phyloP scores from a whole-genome alignment of 75 land plant species.

The Gnetum montanum region DNA sequence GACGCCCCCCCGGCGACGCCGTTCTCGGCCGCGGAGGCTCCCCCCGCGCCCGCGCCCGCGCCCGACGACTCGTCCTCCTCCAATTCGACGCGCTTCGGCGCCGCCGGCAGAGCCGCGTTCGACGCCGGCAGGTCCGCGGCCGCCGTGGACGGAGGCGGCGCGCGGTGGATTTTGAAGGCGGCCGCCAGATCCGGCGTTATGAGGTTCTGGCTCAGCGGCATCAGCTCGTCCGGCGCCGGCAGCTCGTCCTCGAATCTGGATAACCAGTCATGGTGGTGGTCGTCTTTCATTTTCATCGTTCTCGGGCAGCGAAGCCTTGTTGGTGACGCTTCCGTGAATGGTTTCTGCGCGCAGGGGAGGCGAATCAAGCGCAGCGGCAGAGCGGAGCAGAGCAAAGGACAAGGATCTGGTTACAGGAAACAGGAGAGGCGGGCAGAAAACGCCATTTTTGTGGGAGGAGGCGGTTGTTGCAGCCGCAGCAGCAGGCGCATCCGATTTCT shows the following conservation, averaged over 20 bases:
- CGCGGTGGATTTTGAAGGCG: conserved; percentile 51
- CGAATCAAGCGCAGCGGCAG: no score
- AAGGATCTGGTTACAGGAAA: no score
- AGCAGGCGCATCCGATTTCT: no score
- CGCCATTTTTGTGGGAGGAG: no score
- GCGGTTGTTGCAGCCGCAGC: no score
- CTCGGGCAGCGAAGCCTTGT: no score
- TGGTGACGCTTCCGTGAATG: no score
- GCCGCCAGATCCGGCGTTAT: conserved; percentile 75
- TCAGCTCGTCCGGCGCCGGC: conserved; percentile 61
- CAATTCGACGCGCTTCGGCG: neutral
- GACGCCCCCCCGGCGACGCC: conserved; percentile 15
- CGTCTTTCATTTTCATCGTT: conserved; percentile 48
- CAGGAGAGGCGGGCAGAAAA: no score
- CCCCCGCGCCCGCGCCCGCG: conserved; percentile 1
- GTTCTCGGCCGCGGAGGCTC: conserved; percentile 6
- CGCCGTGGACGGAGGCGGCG: conserved; percentile 5
- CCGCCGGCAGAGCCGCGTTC: neutral
- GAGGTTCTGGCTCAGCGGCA: conserved; percentile 64
- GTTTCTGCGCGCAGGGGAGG: no score
- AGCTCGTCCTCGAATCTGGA: conserved; percentile 55
- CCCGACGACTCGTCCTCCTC: neutral
- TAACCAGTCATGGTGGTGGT: conserved; percentile 63
- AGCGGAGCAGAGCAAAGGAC: no score
- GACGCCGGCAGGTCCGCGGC: neutral